Percentiles rank a stretch among this genome's conserved stretches.
Evolutionary conservation across 306 rosid genomes (phyloP).

Genomic region (Purshia tridentata): DNA sequence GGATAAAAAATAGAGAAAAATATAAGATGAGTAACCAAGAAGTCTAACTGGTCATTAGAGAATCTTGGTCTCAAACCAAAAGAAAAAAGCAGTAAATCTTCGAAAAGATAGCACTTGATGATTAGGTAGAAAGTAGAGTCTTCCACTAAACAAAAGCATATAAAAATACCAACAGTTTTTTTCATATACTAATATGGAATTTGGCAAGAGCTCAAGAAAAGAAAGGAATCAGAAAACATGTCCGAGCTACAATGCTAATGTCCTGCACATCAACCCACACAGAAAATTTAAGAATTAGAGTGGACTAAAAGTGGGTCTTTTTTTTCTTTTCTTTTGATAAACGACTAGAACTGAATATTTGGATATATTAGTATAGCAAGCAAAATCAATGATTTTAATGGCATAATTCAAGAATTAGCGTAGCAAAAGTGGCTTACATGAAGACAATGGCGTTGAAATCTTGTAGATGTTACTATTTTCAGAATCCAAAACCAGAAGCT

Average conservation of each 20-base stretch:
- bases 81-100: slow-evolving; percentile 26
- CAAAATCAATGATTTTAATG: slow-evolving; percentile 13
- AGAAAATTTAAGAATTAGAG: slow-evolving; percentile 16
- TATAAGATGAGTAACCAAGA: slow-evolving; percentile 26
- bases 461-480: slow-evolving; percentile 82
- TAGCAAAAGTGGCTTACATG: slow-evolving; percentile 52
- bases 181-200: slow-evolving; percentile 16
- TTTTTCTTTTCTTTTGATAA: too few relatives aligned
- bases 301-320: slow-evolving; percentile 25
- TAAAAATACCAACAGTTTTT: slow-evolving; percentile 26
- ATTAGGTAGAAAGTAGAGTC: slow-evolving; percentile 45
- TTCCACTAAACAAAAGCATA: slow-evolving; percentile 66
- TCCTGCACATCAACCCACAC: slow-evolving; percentile 28
- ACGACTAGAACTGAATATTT: slow-evolving; percentile 24
- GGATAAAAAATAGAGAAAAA: slow-evolving; percentile 26
- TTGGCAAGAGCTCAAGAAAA: slow-evolving; percentile 23
- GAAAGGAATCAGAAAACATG: slow-evolving; percentile 43
- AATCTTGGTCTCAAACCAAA: slow-evolving; percentile 13
- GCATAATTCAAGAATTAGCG: slow-evolving; percentile 6
- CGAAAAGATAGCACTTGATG: slow-evolving; percentile 33
- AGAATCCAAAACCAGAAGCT: slow-evolving; percentile 82
- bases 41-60: slow-evolving; percentile 20
- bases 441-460: slow-evolving; percentile 70
- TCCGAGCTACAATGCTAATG: slow-evolving; percentile 39
- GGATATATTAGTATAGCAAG: slow-evolving; percentile 9